phyloP scores from a whole-genome alignment of 2,329 filamentous ascomycete genomes.

The Penicillium janthinellum region DNA sequence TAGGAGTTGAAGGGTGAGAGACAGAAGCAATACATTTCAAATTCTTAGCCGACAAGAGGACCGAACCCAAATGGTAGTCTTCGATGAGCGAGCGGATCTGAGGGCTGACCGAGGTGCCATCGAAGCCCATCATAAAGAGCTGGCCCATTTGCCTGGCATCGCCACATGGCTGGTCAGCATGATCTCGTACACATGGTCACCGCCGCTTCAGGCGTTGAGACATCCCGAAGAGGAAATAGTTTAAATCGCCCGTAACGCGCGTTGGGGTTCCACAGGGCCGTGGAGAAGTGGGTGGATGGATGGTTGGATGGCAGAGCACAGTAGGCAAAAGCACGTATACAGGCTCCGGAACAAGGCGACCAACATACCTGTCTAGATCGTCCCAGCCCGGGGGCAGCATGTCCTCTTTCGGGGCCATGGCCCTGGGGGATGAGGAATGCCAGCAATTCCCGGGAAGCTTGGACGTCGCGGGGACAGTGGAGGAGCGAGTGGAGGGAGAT shows the following conservation, averaged over 20 bases:
- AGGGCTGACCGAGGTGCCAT: conserved; percentile 64
- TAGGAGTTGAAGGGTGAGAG: not conserved
- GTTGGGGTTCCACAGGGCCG: conserved; percentile 24
- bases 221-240: conserved; percentile 65
- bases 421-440: conserved; percentile 38
- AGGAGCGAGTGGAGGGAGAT: too few relatives aligned
- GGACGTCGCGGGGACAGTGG: conserved; percentile 5
- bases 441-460: conserved; percentile 20
- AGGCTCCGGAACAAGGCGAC: conserved; percentile 19
- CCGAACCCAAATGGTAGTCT: conserved; percentile 78
- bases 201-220: conserved; percentile 6
- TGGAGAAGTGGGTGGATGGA: conserved; percentile 2
- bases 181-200: conserved; percentile 16
- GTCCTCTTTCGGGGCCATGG: conserved; percentile 46
- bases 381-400: conserved; percentile 45
- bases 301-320: not conserved
- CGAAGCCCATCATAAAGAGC: conserved; percentile 69
- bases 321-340: not conserved
- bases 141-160: conserved; percentile 54
- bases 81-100: conserved; percentile 65
- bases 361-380: conserved; percentile 43
- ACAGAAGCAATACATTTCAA: conserved; percentile 57
- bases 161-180: conserved; percentile 55
- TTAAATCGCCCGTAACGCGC: conserved; percentile 60
- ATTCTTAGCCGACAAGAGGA: conserved; percentile 68